phyloP scores from a whole-genome alignment of 306 rosid species.

The Ormosia emarginata region DNA sequence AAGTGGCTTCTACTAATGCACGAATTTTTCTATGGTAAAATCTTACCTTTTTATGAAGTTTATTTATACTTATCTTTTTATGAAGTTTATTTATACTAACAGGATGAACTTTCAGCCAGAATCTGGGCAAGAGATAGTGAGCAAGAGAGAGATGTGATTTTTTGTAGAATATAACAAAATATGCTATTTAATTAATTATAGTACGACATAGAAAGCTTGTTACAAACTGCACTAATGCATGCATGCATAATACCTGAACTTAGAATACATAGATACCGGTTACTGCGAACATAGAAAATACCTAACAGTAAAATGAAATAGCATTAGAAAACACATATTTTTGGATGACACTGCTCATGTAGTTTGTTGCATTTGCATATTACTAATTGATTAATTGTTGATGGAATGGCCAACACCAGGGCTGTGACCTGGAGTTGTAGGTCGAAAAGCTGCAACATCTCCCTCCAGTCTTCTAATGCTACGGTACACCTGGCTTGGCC shows the following conservation, averaged over 20 bases:
- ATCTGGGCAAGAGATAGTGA: background rate
- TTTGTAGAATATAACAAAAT: background rate
- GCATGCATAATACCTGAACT: background rate
- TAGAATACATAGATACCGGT: background rate
- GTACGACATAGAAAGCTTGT: background rate
- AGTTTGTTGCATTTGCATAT: background rate
- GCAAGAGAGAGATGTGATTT: background rate
- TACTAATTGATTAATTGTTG: slow-evolving; percentile 20
- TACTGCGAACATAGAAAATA: background rate
- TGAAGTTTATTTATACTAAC: background rate
- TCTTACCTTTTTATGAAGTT: background rate
- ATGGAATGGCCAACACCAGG: slow-evolving; percentile 81
- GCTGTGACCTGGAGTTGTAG: slow-evolving; percentile 70
- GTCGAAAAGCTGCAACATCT: slow-evolving; percentile 57
- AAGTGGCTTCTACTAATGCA: background rate
- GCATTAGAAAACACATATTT: background rate
- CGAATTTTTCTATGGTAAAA: background rate
- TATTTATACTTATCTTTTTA: background rate
- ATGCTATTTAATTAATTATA: background rate
- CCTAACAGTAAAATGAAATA: background rate
- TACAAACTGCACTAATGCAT: background rate
- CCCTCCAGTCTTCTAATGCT: slow-evolving; percentile 19
- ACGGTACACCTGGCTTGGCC: slow-evolving; percentile 3
- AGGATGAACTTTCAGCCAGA: background rate
- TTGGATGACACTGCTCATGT: background rate